Evolutionary conservation across 108 stramenopile genomes (phyloP).

Genomic region (Licmophora abbreviata): DNA sequence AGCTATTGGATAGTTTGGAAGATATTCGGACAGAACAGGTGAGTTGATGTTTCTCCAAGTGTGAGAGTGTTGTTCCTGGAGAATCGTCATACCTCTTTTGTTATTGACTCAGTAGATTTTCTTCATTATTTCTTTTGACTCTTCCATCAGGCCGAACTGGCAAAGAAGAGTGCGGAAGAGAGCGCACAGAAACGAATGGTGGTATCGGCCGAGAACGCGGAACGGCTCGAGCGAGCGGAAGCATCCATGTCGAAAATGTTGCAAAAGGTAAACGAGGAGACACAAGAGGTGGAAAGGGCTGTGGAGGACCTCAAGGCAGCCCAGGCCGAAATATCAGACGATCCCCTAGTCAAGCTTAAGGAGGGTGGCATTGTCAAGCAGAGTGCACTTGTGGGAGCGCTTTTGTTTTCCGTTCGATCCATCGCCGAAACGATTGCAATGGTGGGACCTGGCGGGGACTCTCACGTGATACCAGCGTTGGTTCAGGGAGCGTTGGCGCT

Average conservation of each 20-base stretch:
- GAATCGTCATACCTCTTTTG: no score
- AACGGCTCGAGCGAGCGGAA: slow-evolving; percentile 36
- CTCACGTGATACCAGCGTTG: slow-evolving; percentile 21
- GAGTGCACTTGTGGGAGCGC: slow-evolving; percentile 30
- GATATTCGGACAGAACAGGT: slow-evolving; percentile 53
- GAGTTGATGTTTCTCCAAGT: slow-evolving; percentile 9
- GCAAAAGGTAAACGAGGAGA: slow-evolving; percentile 33
- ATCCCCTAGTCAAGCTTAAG: slow-evolving; percentile 22
- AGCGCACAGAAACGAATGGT: slow-evolving; percentile 13
- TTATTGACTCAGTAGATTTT: no score
- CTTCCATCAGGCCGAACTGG: slow-evolving; percentile 18
- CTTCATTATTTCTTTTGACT: neutral
- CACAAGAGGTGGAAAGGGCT: slow-evolving; percentile 32
- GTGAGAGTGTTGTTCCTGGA: no score
- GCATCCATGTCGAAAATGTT: slow-evolving; percentile 37
- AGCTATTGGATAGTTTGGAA: slow-evolving; percentile 35
- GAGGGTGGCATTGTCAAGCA: slow-evolving; percentile 40
- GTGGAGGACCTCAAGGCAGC: slow-evolving; percentile 35
- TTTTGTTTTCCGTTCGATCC: slow-evolving; percentile 41
- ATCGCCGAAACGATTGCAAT: slow-evolving; percentile 23
- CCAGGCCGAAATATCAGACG: slow-evolving; percentile 25
- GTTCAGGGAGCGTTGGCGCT: slow-evolving; percentile 31
- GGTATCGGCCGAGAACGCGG: slow-evolving; percentile 12
- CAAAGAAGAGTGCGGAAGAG: slow-evolving; percentile 23
- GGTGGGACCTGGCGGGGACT: slow-evolving; percentile 11